Evolutionary conservation across 1,139 yeast species (phyloP).

Genomic region (Geotrichum siamense): DNA sequence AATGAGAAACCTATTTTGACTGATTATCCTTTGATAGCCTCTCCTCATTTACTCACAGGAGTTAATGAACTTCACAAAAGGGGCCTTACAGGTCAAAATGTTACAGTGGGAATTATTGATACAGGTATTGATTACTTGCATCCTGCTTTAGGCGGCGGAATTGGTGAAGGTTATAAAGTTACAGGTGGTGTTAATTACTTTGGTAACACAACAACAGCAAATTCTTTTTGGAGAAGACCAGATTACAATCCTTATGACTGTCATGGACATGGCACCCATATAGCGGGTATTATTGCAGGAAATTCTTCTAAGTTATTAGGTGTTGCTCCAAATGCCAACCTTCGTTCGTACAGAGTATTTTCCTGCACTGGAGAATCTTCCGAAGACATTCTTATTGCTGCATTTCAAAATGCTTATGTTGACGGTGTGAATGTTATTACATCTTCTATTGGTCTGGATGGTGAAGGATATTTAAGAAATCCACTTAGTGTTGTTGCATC

Average conservation of each 20-base stretch:
- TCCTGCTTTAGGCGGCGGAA: constrained; percentile 18
- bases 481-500: constrained; percentile 10
- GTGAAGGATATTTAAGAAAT: constrained; percentile 2
- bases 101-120: constrained; percentile 21
- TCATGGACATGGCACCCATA: constrained; percentile 56
- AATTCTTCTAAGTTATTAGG: constrained; percentile 44
- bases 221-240: constrained; percentile 5
- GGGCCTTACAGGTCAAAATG: constrained; percentile 21
- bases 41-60: constrained; percentile 17
- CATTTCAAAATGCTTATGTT: constrained; percentile 19
- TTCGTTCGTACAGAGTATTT: constrained; percentile 22
- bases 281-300: constrained; percentile 48
- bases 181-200: constrained; percentile 22
- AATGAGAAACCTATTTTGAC: background rate
- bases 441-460: constrained; percentile 18
- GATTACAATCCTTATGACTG: constrained; percentile 20
- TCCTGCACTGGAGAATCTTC: constrained; percentile 17
- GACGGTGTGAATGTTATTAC: constrained; percentile 22
- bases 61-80: constrained; percentile 20
- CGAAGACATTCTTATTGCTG: constrained; percentile 21
- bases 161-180: constrained; percentile 14
- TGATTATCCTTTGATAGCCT: background rate
- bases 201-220: constrained; percentile 14
- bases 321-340: constrained; percentile 36
- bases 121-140: constrained; percentile 23